Base-by-base conservation (phyloP, 768 basidiomycete species). In the Tubosaeta sp. region DNA sequence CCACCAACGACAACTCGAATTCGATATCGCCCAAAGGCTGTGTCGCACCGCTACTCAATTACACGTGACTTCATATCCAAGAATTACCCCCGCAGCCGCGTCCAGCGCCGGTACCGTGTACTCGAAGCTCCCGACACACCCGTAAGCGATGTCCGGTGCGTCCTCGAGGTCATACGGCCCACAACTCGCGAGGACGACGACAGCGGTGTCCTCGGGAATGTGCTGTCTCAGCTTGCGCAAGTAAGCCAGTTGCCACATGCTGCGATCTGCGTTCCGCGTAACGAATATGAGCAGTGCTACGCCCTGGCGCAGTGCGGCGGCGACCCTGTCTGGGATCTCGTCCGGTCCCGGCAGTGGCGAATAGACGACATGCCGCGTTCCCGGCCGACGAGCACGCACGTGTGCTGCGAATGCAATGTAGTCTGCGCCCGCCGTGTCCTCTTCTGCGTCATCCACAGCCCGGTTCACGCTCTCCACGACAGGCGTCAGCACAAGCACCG, bases 141-240 rank as follows among this genome's bases (percentile, higher is more conserved):
- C 67, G 0, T 65, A 64, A 54, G 55, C 60, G 2, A 57, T 52
- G 11, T 67, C 60, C 5, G 36, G 13, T 65, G 57, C 57, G 14
- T 49, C 48, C 24, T 73, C 66, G 11, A 83, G 50, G 54, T 87
- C 84, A 56, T 86, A 87, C 25, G 85, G 85, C n/a, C 76, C 79
- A 59, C 84, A 84, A 32, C 80, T 84, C 18, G 81, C 75, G 0
- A 87, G 53, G 13, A 86, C 62, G 1, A 83, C 70, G 30, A 83
- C 63, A 16, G 69, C 68, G 16, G 67, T 59, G 1, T 27, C 48
- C 3, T 6, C n/a, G 8, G 49, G 18, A 52, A 65, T 39, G 59
- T 47, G 57, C 19, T 30, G 43, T 52, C 18, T 67, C 39, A 35
- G 74, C 55, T 31, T 57, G 53, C 42, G 60, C 48, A 84, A 54